Evolutionary conservation across 2,329 filamentous ascomycete genomes (phyloP).

Genomic region (Pseudocercospora ulei): DNA sequence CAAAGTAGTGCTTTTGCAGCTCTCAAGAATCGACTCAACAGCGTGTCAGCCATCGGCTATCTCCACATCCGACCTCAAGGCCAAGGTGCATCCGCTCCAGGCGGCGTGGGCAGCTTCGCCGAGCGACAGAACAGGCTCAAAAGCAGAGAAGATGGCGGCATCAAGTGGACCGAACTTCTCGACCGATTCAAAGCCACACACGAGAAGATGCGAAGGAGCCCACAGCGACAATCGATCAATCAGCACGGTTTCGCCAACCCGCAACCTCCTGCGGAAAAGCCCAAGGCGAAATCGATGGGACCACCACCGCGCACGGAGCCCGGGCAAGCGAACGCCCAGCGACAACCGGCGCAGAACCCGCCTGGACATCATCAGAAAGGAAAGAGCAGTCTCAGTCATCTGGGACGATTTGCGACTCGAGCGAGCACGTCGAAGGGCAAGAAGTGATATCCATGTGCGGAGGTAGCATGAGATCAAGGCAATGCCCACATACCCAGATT

Average conservation of each 20-base stretch:
- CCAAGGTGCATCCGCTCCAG: constrained; percentile 30
- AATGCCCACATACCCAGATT: too few species aligned
- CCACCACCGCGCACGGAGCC: constrained; percentile 9
- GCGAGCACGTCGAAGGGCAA: constrained; percentile 33
- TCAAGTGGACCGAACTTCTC: constrained; percentile 83
- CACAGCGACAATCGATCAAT: constrained; percentile 37
- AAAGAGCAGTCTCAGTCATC: constrained; percentile 38
- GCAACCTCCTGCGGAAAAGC: constrained; percentile 22
- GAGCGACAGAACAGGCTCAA: constrained; percentile 61
- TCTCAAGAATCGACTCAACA: constrained; percentile 91
- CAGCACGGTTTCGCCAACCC: constrained; percentile 24
- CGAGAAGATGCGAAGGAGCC: constrained; percentile 66
- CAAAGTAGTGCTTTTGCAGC: constrained; percentile 96
- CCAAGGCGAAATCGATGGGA: constrained; percentile 12
- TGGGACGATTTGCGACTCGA: constrained; percentile 41
- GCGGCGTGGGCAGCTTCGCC: constrained; percentile 36
- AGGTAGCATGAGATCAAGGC: too few species aligned
- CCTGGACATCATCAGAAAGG: constrained; percentile 25
- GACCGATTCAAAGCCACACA: constrained; percentile 92
- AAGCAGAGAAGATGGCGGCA: constrained; percentile 56
- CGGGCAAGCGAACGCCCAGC: constrained; percentile 2
- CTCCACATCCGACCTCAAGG: constrained; percentile 55
- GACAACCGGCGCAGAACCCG: constrained; percentile 18
- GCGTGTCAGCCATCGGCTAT: constrained; percentile 92
- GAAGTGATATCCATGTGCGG: too few species aligned